A percentile compares a stretch with the other conserved stretches of the same genome.
Evolutionary conservation across 2,329 filamentous ascomycete species (phyloP).

Genomic region (Verticillium nonalfalfae): DNA sequence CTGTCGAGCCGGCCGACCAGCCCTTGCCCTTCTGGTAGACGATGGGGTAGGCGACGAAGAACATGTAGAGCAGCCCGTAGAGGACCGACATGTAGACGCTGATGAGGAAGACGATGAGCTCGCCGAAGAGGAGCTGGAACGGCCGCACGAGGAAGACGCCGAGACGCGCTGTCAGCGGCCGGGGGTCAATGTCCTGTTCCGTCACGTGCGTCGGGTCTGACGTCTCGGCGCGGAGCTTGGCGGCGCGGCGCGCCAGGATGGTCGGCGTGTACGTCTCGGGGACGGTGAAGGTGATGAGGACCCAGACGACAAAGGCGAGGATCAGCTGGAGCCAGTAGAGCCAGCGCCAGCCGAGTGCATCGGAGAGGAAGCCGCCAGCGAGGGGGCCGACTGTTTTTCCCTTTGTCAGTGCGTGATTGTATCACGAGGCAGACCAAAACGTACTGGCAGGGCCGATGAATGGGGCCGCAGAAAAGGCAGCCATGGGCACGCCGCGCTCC

Average conservation of each 20-base stretch:
- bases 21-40: conserved; percentile 77
- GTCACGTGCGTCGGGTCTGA: conserved; percentile 65
- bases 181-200: conserved; percentile 71
- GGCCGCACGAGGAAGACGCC: conserved; percentile 72
- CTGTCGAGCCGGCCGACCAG: conserved; percentile 66
- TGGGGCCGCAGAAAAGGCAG: conserved; percentile 74
- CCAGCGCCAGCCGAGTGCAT: conserved; percentile 72
- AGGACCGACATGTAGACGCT: conserved; percentile 81
- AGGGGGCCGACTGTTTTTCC: conserved; percentile 54
- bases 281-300: conserved; percentile 79
- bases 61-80: conserved; percentile 71
- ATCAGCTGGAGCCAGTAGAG: conserved; percentile 86
- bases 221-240: conserved; percentile 63
- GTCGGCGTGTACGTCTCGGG: conserved; percentile 84
- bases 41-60: conserved; percentile 64
- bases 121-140: conserved; percentile 77
- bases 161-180: conserved; percentile 62
- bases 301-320: conserved; percentile 60
- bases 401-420: background rate
- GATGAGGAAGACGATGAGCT: conserved; percentile 81
- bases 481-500: conserved; percentile 82
- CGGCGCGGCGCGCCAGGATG: conserved; percentile 64
- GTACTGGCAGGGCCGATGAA: conserved; percentile 71
- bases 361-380: conserved; percentile 68
- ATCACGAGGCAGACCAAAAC: conserved; percentile 8